phyloP scores from a whole-genome alignment of 192 early-diverging fungal species.

The Linnemannia schmuckeri region DNA sequence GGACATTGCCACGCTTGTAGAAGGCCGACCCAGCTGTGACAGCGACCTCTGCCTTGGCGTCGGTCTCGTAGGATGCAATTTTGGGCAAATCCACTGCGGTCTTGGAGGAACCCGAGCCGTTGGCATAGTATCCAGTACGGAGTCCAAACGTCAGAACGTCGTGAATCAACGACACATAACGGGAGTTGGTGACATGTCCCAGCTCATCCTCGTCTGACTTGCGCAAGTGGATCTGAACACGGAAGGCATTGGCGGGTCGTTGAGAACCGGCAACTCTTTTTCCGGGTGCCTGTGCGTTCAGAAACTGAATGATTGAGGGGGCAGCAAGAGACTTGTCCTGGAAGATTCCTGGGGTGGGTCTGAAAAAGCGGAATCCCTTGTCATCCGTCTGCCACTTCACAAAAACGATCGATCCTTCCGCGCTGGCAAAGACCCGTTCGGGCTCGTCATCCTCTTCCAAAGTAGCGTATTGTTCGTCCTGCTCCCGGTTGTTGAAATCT shows the following conservation, averaged over 20 bases:
- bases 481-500: constrained; percentile 40
- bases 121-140: constrained; percentile 47
- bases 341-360: constrained; percentile 27
- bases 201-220: constrained; percentile 53
- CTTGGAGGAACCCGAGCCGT: constrained; percentile 23
- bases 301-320: constrained; percentile 19
- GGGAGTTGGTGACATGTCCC: constrained; percentile 57
- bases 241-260: constrained; percentile 45
- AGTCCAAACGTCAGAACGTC: constrained; percentile 54
- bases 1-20: constrained; percentile 30
- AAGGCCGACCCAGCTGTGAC: constrained; percentile 33
- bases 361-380: constrained; percentile 40
- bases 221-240: constrained; percentile 39
- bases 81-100: constrained; percentile 19
- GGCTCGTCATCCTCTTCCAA: constrained; percentile 37
- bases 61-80: constrained; percentile 17
- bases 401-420: constrained; percentile 38
- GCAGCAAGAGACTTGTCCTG: constrained; percentile 22
- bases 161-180: constrained; percentile 44
- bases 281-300: constrained; percentile 12
- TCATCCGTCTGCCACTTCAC: constrained; percentile 43
- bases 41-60: neutral
- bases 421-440: constrained; percentile 47
- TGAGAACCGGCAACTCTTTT: neutral
- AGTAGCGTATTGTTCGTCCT: constrained; percentile 26